These are phyloP conservation scores for Raffaelea ambrosiae DNA, from an alignment of 2,329 filamentous ascomycete species.

Conservation along the genomic window DNA sequence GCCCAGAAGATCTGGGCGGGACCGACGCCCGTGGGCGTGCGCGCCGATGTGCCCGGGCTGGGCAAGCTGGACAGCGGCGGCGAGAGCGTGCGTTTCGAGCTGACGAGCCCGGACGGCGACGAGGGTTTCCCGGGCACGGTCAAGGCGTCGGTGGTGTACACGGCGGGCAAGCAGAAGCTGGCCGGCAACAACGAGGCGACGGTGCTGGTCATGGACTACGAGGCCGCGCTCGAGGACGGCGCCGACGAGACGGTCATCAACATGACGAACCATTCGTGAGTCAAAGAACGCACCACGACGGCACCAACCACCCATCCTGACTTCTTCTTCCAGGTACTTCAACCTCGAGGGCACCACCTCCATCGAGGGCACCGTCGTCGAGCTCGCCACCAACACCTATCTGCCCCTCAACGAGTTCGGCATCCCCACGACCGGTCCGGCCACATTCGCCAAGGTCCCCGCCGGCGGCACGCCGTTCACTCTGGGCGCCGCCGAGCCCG, in stretches of 20 bases:
- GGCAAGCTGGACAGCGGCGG: constrained; percentile 46
- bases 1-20: constrained; percentile 71
- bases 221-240: constrained; percentile 70
- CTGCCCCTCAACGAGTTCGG: constrained; percentile 64
- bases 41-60: constrained; percentile 33
- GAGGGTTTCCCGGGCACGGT: constrained; percentile 87
- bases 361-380: constrained; percentile 54
- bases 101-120: constrained; percentile 69
- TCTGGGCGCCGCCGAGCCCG: constrained; percentile 61
- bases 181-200: constrained; percentile 53
- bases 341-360: constrained; percentile 48
- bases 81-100: constrained; percentile 58
- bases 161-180: constrained; percentile 56
- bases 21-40: constrained; percentile 51
- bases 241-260: constrained; percentile 87
- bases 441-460: constrained; percentile 51
- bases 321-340: constrained; percentile 47
- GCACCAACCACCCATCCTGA: no score
- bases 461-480: constrained; percentile 60
- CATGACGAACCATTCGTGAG: constrained; percentile 89
- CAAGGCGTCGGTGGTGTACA: constrained; percentile 70
- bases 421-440: constrained; percentile 63
- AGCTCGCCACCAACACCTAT: constrained; percentile 55
- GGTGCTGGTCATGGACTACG: constrained; percentile 79
- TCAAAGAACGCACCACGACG: no score